phyloP scores from a whole-genome alignment of 2,329 filamentous ascomycete genomes.

The Ascochyta fabae region DNA sequence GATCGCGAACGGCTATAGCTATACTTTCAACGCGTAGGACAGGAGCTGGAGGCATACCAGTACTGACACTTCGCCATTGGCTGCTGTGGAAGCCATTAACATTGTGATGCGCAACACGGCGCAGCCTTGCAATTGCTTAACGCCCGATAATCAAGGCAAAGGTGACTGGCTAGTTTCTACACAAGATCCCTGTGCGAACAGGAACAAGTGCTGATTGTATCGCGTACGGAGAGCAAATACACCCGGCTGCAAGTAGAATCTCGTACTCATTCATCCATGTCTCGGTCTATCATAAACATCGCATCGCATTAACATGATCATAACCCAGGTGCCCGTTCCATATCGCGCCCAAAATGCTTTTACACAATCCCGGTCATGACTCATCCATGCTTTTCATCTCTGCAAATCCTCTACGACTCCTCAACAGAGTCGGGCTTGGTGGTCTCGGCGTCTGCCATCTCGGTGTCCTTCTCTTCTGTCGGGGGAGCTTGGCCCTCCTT shows the following conservation, averaged over 20 bases:
- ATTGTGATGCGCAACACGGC: too few relatives aligned
- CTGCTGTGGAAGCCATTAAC: too few relatives aligned
- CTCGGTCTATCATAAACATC: constrained; percentile 38
- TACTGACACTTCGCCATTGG: too few relatives aligned
- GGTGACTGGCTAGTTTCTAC: too few relatives aligned
- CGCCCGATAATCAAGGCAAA: too few relatives aligned
- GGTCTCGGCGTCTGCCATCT: constrained; percentile 67
- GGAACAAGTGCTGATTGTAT: too few relatives aligned
- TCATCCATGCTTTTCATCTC: constrained; percentile 10
- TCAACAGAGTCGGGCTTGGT: constrained; percentile 50
- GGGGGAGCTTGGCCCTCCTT: constrained; percentile 56
- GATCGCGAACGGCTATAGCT: too few relatives aligned
- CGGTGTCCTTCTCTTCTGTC: constrained; percentile 52
- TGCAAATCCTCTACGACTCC: constrained; percentile 46
- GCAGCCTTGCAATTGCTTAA: too few relatives aligned
- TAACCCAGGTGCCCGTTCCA: constrained; percentile 16
- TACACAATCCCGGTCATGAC: constrained; percentile 22
- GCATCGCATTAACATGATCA: constrained; percentile 34
- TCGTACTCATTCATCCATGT: constrained; percentile 31
- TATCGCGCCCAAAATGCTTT: constrained; percentile 30
- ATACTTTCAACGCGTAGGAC: too few relatives aligned
- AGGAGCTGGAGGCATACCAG: too few relatives aligned
- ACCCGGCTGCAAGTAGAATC: neutral
- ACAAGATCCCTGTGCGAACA: too few relatives aligned
- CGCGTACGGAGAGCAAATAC: neutral